phyloP scores from a whole-genome alignment of 73 alveolate genomes.

The Paraurostyla sp. region DNA sequence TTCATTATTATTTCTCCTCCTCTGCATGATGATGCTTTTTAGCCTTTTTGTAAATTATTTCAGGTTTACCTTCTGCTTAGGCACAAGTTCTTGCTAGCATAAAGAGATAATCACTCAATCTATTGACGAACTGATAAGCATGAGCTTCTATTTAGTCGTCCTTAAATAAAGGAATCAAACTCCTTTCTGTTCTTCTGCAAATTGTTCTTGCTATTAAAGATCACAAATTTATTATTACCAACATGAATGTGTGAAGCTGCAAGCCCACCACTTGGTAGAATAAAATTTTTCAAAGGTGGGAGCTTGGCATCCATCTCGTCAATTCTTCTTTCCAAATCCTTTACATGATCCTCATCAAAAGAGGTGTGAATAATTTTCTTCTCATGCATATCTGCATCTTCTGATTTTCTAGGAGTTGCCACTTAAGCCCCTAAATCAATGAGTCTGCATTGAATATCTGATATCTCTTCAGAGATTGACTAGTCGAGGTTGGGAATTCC shows the following conservation, averaged over 20 bases:
- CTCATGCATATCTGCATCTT: slow-evolving; percentile 42
- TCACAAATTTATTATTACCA: neutral
- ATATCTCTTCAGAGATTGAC: neutral
- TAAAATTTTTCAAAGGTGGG: slow-evolving; percentile 76
- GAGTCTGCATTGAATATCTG: slow-evolving; percentile 73
- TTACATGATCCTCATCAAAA: slow-evolving; percentile 68
- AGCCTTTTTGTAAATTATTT: slow-evolving; percentile 75
- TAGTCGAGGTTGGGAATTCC: neutral
- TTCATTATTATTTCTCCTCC: neutral
- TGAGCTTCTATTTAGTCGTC: slow-evolving; percentile 67
- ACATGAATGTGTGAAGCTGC: slow-evolving; percentile 76
- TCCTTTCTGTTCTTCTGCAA: slow-evolving; percentile 85
- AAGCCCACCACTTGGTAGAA: slow-evolving; percentile 84
- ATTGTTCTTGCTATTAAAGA: slow-evolving; percentile 61
- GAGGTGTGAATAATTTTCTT: slow-evolving; percentile 64
- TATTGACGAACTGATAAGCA: slow-evolving; percentile 73
- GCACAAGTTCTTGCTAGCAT: slow-evolving; percentile 75
- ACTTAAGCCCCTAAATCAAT: slow-evolving; percentile 80
- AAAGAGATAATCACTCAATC: slow-evolving; percentile 84
- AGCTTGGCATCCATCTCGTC: slow-evolving; percentile 67
- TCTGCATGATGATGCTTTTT: slow-evolving; percentile 37
- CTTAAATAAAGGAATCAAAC: slow-evolving; percentile 40
- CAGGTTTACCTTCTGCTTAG: slow-evolving; percentile 63
- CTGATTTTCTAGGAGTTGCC: slow-evolving; percentile 86
- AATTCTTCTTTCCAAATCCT: slow-evolving; percentile 75